Base-by-base conservation (phyloP, 495 filamentous ascomycete species). In the Hypoxylon crocopeplum region DNA sequence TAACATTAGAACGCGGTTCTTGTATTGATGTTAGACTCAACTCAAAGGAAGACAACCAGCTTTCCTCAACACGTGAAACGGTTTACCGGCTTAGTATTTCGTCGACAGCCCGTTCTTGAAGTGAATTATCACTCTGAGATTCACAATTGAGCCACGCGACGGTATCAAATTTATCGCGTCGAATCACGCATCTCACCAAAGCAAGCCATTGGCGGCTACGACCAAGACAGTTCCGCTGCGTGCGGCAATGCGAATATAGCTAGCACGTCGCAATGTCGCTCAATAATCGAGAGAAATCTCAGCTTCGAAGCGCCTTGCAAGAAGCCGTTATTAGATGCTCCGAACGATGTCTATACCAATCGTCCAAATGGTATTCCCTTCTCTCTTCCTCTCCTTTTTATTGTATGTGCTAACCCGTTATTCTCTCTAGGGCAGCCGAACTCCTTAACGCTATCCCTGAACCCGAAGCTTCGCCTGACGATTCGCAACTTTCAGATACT, bases 341-440 rank as follows among this genome's bases (percentile, higher is more conserved):
- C 0, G 95, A 99, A 62, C 79, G 95, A 68, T 96, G 95, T 76
- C 83, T 99, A 2, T 98, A 97, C 71, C 92, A 97, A 61, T 92
- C 92, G 12, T 87, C 95, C 11, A 99, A 98, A 87, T 98, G 95
- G 94, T 97, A 83, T 36, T 16, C 29, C 37, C 21, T 1, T 19
- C 21, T 27, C 16, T 19, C 16, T 19, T 19, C 34, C 19, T 19
- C n/a, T 13, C 22, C 37, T 11, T 5, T 44, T 17, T 4, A 5
- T 19, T 2, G 45, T 6, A 11, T 15, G 13, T 54, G 39, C 59
- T 55, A 19, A 49, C 32, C 37, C 16, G 16, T 46, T 36, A 44
- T 46, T 19, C 52, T 47, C 30, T 41, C 11, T 56, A 98, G 94
- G 94, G 90, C 92, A 11, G 95, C 95, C 49, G 95, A 99, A 77